Base-by-base conservation (phyloP, 202 grass and related monocot genomes). In the Cymbopogon flexuosus region DNA sequence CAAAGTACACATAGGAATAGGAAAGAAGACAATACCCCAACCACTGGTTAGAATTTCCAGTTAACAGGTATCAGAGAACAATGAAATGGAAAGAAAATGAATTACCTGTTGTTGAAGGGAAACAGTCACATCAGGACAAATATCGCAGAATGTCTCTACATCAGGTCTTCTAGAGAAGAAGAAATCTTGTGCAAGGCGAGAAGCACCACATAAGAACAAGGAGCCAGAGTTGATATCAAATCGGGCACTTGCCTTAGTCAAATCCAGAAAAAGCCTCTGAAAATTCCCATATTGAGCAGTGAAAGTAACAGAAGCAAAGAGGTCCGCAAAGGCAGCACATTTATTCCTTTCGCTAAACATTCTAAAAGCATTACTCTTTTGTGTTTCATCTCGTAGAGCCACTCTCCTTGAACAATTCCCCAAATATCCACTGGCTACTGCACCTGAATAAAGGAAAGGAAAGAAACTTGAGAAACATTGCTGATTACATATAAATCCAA, bases 21-120 rank as follows among this genome's bases (percentile, higher is more conserved):
- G 56, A 84, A 67, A 62, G 11, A 75, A 19, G 63, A 9, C 54
- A 75, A 42, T 19, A 42, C n/a, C 36, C 12, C 16, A 43, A 33
- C 0, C n/a, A 35, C 14, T 3, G 51, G 52, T 61, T 21, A 74
- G 31, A 74, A 84, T 49, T 78, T 27, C 22, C 64, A 70, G 69
- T 75, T 75, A 34, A 42, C 36, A 80, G 64, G 57, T 74, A 80
- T 71, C 14, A 80, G 8, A 65, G 64, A 31, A 85, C 36, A 77
- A 71, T 77, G 45, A 66, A 78, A 37, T 4, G 12, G 60, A 59
- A 77, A 75, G 51, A 81, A 2, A 84, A 73, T 36, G 15, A 23
- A 62, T 76, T 70, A 97, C 95, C 92, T 94, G 95, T 70, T 97
- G 95, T 75, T 97, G 95, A 65, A 97, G 79, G 77, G 95, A 93